phyloP scores from a whole-genome alignment of 352 stramenopile genomes.

The Globisporangium viniferum region DNA sequence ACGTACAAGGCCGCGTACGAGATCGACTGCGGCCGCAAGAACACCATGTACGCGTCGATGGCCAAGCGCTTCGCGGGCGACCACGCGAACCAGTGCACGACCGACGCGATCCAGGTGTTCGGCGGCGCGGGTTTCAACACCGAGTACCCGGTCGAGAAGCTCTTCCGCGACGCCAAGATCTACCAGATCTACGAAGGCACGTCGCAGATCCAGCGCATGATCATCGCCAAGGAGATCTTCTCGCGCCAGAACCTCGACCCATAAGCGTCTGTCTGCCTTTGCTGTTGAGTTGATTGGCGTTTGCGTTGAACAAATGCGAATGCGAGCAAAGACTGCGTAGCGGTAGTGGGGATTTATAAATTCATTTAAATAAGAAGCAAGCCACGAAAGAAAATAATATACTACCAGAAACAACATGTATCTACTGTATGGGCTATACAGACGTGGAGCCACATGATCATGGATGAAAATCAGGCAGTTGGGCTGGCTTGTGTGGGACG shows the following conservation, averaged over 20 bases:
- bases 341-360: too few relatives aligned
- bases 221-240: constrained; percentile 89
- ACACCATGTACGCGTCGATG: constrained; percentile 90
- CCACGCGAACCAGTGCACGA: constrained; percentile 83
- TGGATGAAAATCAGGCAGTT: too few relatives aligned
- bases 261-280: constrained; percentile 24
- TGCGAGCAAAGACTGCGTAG: too few relatives aligned
- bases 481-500: too few relatives aligned
- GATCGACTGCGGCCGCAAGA: constrained; percentile 87
- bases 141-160: constrained; percentile 92
- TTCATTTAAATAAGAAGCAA: too few relatives aligned
- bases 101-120: constrained; percentile 90
- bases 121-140: constrained; percentile 89
- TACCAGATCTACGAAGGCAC: constrained; percentile 93
- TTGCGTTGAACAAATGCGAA: too few relatives aligned
- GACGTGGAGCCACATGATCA: too few relatives aligned
- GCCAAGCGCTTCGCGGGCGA: constrained; percentile 89
- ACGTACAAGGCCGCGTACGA: constrained; percentile 90
- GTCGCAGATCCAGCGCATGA: constrained; percentile 89
- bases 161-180: constrained; percentile 91
- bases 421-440: too few relatives aligned
- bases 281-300: too few relatives aligned
- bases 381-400: too few relatives aligned
- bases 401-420: too few relatives aligned
- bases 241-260: constrained; percentile 63